Conservation (phyloP, 768 basidiomycete species). For the Trametes meyenii region DNA sequence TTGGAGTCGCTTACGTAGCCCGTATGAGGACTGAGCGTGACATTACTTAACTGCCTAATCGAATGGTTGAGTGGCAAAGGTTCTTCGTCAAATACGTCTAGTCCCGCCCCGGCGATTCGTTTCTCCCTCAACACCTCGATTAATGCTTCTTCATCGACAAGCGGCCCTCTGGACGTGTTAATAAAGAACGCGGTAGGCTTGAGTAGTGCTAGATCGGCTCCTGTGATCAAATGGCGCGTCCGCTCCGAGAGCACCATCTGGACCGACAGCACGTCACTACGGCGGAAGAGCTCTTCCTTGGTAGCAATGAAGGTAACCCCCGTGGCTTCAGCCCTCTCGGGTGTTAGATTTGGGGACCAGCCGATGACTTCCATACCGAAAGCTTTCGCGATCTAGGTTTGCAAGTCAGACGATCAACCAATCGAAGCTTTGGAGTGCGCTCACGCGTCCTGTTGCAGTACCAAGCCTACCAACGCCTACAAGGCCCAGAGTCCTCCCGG, state of each 20-base stretch:
- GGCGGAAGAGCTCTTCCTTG: constrained; percentile 55
- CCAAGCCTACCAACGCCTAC: constrained; percentile 67
- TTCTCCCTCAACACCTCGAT: constrained; percentile 48
- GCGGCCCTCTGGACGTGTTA: constrained; percentile 68
- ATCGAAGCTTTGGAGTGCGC: not conserved
- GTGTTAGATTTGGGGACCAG: constrained; percentile 69
- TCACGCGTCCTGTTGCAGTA: constrained; percentile 49
- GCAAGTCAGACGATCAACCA: not conserved
- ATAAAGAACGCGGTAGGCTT: constrained; percentile 61
- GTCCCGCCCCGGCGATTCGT: constrained; percentile 57
- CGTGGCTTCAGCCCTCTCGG: constrained; percentile 53
- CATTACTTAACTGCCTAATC: constrained; percentile 51
- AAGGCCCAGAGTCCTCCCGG: constrained; percentile 59
- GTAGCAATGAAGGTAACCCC: constrained; percentile 51
- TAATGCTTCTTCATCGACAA: constrained; percentile 63
- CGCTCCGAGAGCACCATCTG: constrained; percentile 59
- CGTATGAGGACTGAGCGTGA: constrained; percentile 63
- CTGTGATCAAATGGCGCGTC: constrained; percentile 52
- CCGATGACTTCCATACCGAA: constrained; percentile 63
- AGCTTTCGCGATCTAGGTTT: constrained; percentile 52
- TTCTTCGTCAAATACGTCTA: constrained; percentile 70
- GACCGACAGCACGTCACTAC: constrained; percentile 62
- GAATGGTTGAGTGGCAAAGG: constrained; percentile 64
- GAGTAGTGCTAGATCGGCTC: constrained; percentile 53
- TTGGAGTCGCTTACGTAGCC: constrained; percentile 57